Conservation (phyloP, 2,329 filamentous ascomycete species). For the Arthrobotrys iridis region DNA sequence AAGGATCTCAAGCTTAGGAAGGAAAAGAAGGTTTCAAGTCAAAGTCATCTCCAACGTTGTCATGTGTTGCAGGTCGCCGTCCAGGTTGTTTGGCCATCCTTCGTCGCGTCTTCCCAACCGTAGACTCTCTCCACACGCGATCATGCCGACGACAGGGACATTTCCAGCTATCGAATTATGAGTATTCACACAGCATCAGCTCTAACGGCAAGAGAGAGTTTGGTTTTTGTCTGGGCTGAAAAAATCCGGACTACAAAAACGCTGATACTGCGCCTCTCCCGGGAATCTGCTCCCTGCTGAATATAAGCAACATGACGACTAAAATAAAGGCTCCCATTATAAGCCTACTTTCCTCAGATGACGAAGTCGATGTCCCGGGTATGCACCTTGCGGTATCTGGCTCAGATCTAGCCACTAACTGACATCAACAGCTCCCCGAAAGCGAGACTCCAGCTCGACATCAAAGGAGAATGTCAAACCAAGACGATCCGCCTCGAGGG, state of each 20-base stretch:
- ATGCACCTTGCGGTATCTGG: background rate
- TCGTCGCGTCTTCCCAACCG: constrained; percentile 39
- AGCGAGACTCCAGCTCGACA: constrained; percentile 5
- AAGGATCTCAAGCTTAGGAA: too few relatives aligned
- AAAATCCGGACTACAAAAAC: background rate
- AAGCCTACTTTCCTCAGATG: constrained; percentile 38
- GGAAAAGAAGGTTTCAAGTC: background rate
- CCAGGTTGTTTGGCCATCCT: constrained; percentile 24
- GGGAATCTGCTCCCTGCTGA: background rate
- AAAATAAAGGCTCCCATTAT: constrained; percentile 20
- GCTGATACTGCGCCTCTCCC: background rate
- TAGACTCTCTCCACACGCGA: background rate
- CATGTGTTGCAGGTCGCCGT: background rate
- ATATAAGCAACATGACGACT: constrained; percentile 18
- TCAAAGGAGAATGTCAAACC: constrained; percentile 29
- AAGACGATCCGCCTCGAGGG: constrained; percentile 2
- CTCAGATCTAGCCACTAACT: background rate
- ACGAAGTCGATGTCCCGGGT: constrained; percentile 12
- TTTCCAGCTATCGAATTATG: constrained; percentile 12
- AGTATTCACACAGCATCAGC: background rate
- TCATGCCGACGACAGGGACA: background rate
- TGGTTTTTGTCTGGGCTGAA: background rate
- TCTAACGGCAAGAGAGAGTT: background rate
- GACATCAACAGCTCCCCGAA: constrained; percentile 16
- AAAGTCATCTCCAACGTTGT: constrained; percentile 21